Conservation (phyloP, 2,329 filamentous ascomycete genomes). For the Beauveria sp. region DNA sequence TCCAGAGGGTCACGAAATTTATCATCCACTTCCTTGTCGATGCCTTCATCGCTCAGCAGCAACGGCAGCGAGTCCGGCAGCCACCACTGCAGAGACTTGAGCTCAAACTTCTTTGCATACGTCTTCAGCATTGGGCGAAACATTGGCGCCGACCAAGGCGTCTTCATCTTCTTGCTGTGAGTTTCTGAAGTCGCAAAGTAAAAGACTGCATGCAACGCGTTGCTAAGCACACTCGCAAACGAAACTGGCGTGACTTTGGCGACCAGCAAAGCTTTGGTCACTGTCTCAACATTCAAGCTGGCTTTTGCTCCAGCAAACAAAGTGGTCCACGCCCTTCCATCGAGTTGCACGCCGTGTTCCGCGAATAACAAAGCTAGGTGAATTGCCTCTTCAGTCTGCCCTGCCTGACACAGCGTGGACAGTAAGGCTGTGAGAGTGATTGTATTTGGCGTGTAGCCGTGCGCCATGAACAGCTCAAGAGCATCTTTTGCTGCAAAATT, state of each 20-base stretch:
- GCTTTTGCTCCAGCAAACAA: conserved; percentile 64
- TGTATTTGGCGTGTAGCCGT: conserved; percentile 57
- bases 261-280: conserved; percentile 33
- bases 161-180: conserved; percentile 18
- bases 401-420: conserved; percentile 56
- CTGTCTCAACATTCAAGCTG: conserved; percentile 42
- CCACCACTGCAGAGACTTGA: conserved; percentile 36
- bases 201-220: conserved; percentile 42
- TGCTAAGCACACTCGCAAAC: conserved; percentile 26
- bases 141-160: conserved; percentile 28
- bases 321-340: conserved; percentile 59
- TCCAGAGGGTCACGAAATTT: conserved; percentile 15
- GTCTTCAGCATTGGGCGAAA: conserved; percentile 41
- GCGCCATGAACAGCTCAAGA: conserved; percentile 39
- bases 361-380: conserved; percentile 25
- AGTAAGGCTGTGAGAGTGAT: conserved; percentile 61
- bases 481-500: conserved; percentile 24
- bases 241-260: conserved; percentile 42
- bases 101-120: conserved; percentile 41
- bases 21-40: conserved; percentile 15
- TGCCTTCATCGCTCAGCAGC: conserved; percentile 14
- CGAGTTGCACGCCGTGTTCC: conserved; percentile 46
- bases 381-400: conserved; percentile 28
- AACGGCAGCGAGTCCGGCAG: conserved; percentile 28
- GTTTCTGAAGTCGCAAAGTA: conserved; percentile 35